These are phyloP conservation scores for Agapanthus africanus DNA, from an alignment of 106 monocot species.

Conservation along the genomic window DNA sequence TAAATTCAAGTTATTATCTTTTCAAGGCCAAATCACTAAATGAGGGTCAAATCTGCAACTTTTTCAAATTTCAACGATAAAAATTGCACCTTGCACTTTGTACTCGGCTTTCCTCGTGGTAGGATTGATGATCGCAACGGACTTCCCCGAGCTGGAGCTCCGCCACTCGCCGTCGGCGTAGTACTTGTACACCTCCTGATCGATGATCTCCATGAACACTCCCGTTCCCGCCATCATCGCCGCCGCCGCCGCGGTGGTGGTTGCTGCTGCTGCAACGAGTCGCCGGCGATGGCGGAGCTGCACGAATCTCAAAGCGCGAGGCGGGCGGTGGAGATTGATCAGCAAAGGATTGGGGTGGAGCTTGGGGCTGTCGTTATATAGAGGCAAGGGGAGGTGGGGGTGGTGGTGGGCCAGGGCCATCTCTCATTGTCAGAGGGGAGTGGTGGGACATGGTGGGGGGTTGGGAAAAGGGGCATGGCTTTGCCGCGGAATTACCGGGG, in stretches of 20 bases:
- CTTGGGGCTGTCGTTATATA: background rate
- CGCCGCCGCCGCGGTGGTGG: background rate
- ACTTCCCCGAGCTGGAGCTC: slow-evolving; percentile 74
- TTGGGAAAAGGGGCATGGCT: background rate
- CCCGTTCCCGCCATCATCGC: background rate
- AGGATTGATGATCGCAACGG: slow-evolving; percentile 82
- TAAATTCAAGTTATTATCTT: too few species aligned
- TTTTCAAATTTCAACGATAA: background rate
- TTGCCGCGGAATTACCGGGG: background rate
- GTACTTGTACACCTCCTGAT: slow-evolving; percentile 85
- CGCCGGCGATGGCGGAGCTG: background rate
- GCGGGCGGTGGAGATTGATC: background rate
- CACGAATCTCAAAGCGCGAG: background rate
- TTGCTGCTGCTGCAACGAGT: too few species aligned
- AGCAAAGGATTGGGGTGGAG: background rate
- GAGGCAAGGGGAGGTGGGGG: background rate
- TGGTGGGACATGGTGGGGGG: background rate
- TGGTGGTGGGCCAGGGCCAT: slow-evolving; percentile 11
- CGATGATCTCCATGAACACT: slow-evolving; percentile 77
- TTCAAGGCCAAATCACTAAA: too few species aligned
- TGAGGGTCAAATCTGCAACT: too few species aligned
- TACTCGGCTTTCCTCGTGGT: slow-evolving; percentile 71
- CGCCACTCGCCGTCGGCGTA: slow-evolving; percentile 85
- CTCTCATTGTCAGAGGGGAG: background rate
- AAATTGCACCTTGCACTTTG: slow-evolving; percentile 84